Evolutionary conservation across 2,329 filamentous ascomycete genomes (phyloP).

Genomic region (Neospermospora avenae): DNA sequence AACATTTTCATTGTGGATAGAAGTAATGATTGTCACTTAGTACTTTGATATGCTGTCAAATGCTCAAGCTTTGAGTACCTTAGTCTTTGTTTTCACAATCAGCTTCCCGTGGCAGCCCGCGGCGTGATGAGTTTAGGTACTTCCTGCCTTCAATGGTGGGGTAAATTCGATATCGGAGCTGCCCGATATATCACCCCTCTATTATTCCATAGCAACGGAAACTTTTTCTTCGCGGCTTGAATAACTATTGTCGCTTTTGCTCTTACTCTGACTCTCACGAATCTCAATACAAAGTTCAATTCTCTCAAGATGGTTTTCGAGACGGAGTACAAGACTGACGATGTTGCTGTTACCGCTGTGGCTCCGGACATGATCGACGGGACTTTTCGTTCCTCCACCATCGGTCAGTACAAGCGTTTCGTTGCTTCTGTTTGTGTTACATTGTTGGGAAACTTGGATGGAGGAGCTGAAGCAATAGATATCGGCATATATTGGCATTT

Average conservation of each 20-base stretch:
- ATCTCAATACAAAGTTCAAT: neutral
- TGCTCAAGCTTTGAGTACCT: too few species aligned
- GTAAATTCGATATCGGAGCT: constrained; percentile 24
- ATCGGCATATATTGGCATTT: too few species aligned
- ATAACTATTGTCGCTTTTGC: neutral
- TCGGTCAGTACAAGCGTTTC: constrained; percentile 46
- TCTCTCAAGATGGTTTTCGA: constrained; percentile 34
- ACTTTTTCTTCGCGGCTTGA: constrained; percentile 3
- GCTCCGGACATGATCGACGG: constrained; percentile 55
- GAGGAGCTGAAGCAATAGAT: neutral
- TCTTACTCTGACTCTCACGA: neutral
- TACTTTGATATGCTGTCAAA: neutral
- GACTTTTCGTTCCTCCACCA: constrained; percentile 58
- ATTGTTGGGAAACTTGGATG: neutral
- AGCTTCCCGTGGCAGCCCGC: neutral
- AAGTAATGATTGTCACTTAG: neutral
- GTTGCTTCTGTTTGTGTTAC: neutral
- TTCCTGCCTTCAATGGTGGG: constrained; percentile 20
- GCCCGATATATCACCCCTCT: constrained; percentile 9
- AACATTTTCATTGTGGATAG: neutral
- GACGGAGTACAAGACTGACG: constrained; percentile 54
- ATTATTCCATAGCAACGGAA: constrained; percentile 31
- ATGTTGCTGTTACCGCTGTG: constrained; percentile 48
- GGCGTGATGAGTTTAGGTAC: neutral
- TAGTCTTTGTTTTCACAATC: too few species aligned